These are phyloP conservation scores for Akebia trifoliata DNA, from an alignment of 164 flowering plant species.

Conservation along the genomic window DNA sequence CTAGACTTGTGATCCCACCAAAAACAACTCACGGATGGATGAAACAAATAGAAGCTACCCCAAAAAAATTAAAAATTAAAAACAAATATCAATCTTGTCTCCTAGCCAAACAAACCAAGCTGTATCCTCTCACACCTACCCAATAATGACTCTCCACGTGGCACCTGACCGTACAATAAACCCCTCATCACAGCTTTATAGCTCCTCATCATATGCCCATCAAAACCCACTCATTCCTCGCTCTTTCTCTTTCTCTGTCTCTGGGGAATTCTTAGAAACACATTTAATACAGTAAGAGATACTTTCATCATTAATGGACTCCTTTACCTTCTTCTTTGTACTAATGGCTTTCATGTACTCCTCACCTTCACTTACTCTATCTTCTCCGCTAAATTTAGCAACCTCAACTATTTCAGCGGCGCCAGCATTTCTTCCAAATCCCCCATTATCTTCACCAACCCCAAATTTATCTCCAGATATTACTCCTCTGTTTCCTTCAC, in stretches of 20 bases:
- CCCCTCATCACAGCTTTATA: slow-evolving; percentile 7
- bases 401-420: slow-evolving; percentile 31
- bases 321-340: slow-evolving; percentile 23
- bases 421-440: slow-evolving; percentile 28
- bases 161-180: slow-evolving; percentile 15
- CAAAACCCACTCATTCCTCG: slow-evolving; percentile 9
- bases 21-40: neutral
- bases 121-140: slow-evolving; percentile 20
- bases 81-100: slow-evolving; percentile 17
- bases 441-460: slow-evolving; percentile 22
- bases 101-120: slow-evolving; percentile 25
- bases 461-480: slow-evolving; percentile 46
- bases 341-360: slow-evolving; percentile 19
- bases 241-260: slow-evolving; percentile 1
- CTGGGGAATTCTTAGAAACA: neutral
- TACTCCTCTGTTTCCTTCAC: slow-evolving; percentile 48
- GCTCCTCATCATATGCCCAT: slow-evolving; percentile 11
- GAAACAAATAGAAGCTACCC: neutral
- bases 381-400: slow-evolving; percentile 7
- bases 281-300: slow-evolving; percentile 12
- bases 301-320: slow-evolving; percentile 42
- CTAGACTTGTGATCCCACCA: too few relatives aligned
- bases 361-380: slow-evolving; percentile 20
- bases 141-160: slow-evolving; percentile 23
- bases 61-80: neutral